Evolutionary conservation across 305 asterid genomes (phyloP).

Genomic region (Salvia sclarea): DNA sequence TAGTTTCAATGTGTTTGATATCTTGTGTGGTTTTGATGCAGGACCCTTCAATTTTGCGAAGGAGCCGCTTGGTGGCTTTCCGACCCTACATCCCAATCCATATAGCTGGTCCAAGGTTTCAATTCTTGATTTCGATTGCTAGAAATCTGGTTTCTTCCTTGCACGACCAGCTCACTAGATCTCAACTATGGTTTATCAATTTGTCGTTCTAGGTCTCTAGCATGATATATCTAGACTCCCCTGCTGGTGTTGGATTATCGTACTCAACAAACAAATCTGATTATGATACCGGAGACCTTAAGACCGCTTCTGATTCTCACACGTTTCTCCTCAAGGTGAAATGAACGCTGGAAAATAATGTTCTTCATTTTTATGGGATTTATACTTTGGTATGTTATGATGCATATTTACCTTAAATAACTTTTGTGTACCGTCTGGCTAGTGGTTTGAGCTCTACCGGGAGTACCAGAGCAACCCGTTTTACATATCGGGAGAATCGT

Average conservation of each 20-base stretch:
- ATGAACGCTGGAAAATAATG: neutral
- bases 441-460: constrained; percentile 95
- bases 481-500: constrained; percentile 85
- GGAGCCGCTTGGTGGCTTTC: constrained; percentile 60
- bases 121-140: constrained; percentile 15
- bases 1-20: constrained; percentile 9
- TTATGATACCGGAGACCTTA: constrained; percentile 71
- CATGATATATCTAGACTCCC: constrained; percentile 82
- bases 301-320: constrained; percentile 84
- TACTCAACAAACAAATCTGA: constrained; percentile 72
- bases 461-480: constrained; percentile 80
- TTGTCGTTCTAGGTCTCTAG: constrained; percentile 61
- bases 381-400: constrained; percentile 6
- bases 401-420: neutral
- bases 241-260: constrained; percentile 90
- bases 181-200: neutral
- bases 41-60: constrained; percentile 91
- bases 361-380: constrained; percentile 14
- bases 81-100: constrained; percentile 79
- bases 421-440: constrained; percentile 30
- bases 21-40: constrained; percentile 32
- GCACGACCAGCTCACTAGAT: neutral
- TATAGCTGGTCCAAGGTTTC: constrained; percentile 95
- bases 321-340: constrained; percentile 83
- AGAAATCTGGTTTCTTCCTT: constrained; percentile 11